Evolutionary conservation across 2,329 filamentous ascomycete species (phyloP).

Genomic region (Cryphonectria nitschkei): DNA sequence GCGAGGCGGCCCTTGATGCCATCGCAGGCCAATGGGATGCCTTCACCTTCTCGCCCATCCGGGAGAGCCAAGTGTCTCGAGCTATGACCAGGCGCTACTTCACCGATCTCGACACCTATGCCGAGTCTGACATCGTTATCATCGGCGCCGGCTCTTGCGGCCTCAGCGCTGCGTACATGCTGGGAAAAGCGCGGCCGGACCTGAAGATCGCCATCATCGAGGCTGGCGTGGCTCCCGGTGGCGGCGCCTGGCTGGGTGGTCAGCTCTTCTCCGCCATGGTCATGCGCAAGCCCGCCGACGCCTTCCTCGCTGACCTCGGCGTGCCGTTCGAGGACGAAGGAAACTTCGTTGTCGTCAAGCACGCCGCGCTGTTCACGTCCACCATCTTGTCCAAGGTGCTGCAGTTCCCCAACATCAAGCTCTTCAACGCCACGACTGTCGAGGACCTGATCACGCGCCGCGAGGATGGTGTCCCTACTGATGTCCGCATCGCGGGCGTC

Average conservation of each 20-base stretch:
- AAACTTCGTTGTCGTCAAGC: conserved; percentile 89
- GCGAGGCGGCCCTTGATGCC: conserved; percentile 61
- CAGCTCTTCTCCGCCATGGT: conserved; percentile 96
- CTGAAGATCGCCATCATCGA: conserved; percentile 91
- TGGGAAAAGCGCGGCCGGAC: conserved; percentile 83
- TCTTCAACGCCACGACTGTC: conserved; percentile 92
- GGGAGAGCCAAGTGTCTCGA: conserved; percentile 88
- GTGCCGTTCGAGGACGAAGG: conserved; percentile 88
- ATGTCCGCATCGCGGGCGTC: conserved; percentile 79
- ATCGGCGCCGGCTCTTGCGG: conserved; percentile 89
- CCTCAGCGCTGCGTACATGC: conserved; percentile 80
- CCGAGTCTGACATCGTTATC: conserved; percentile 93
- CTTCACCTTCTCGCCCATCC: conserved; percentile 84
- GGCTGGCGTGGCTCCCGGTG: conserved; percentile 83
- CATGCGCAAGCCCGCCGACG: conserved; percentile 89
- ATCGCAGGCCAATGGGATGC: conserved; percentile 78
- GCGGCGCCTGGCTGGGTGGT: conserved; percentile 89
- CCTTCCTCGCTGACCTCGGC: conserved; percentile 79
- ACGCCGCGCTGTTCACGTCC: conserved; percentile 89
- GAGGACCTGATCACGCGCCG: conserved; percentile 90
- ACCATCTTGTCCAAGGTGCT: conserved; percentile 85
- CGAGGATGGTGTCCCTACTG: conserved; percentile 49
- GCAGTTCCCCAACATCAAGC: conserved; percentile 86
- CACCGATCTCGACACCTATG: conserved; percentile 82
- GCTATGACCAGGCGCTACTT: conserved; percentile 96